phyloP scores from a whole-genome alignment of 257 asterid species.

The Nicotiana attenuata region DNA sequence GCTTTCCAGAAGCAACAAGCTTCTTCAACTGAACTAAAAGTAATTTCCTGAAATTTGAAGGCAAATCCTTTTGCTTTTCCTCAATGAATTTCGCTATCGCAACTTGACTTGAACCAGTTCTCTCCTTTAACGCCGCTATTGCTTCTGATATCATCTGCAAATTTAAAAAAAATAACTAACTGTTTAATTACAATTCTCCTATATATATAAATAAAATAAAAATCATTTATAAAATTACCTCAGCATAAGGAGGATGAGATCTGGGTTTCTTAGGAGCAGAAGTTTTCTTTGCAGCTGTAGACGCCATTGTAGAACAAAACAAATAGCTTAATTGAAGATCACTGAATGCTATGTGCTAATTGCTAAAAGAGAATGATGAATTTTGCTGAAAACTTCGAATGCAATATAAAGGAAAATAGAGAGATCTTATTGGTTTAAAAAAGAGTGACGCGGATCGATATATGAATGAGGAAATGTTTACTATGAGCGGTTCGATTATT shows the following conservation, averaged over 20 bases:
- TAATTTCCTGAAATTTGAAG: conserved; percentile 48
- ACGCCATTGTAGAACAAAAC: background rate
- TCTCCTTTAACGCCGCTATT: conserved; percentile 44
- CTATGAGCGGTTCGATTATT: conserved; percentile 28
- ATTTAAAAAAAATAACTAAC: background rate
- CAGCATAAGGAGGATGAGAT: conserved; percentile 57
- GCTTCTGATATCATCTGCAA: conserved; percentile 57
- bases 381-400: conserved; percentile 11
- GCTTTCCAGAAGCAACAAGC: conserved; percentile 46
- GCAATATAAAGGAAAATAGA: conserved; percentile 1
- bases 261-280: conserved; percentile 33
- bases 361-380: background rate
- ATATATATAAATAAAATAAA: too few species aligned
- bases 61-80: conserved; percentile 51
- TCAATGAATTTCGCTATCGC: conserved; percentile 59
- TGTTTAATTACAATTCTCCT: too few species aligned
- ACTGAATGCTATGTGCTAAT: background rate
- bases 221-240: conserved; percentile 22
- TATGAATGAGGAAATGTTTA: conserved; percentile 5
- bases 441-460: conserved; percentile 31
- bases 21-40: conserved; percentile 46
- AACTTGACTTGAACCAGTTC: conserved; percentile 58
- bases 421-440: conserved; percentile 30
- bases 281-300: conserved; percentile 33
- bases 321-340: background rate